Conservation (phyloP, 176 grass and related monocot genomes). For the Miscanthus lutarioriparius region DNA sequence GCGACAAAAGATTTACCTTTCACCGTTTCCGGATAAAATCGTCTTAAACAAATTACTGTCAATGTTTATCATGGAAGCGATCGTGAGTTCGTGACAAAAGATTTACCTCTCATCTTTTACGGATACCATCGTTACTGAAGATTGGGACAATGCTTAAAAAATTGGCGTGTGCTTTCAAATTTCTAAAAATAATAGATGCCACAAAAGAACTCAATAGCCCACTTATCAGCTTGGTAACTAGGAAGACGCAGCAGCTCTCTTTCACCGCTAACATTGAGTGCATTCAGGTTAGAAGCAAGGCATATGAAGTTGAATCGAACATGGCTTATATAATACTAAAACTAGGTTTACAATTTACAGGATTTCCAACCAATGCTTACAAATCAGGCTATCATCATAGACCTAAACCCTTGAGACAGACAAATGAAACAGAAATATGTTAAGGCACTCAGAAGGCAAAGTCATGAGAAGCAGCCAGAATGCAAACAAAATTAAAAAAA, state of each 20-base stretch:
- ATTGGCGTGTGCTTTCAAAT: background rate
- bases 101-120: too few relatives aligned
- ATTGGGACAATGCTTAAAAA: background rate
- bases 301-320: background rate
- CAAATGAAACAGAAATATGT: background rate
- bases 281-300: background rate
- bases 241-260: too few relatives aligned
- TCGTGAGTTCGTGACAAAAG: too few relatives aligned
- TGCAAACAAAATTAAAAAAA: background rate
- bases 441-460: background rate
- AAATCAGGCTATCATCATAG: background rate
- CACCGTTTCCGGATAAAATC: too few relatives aligned
- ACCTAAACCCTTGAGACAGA: background rate
- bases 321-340: too few relatives aligned
- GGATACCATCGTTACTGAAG: too few relatives aligned
- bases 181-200: background rate
- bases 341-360: background rate
- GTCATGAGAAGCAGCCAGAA: background rate
- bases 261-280: background rate
- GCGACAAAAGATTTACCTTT: too few relatives aligned
- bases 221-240: too few relatives aligned
- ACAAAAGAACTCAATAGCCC: background rate
- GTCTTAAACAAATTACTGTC: too few relatives aligned
- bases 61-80: too few relatives aligned
- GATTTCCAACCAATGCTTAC: background rate